Percentiles rank a stretch among this genome's conserved stretches.
Conservation (phyloP, 2,329 filamentous ascomycete species). For the Diaporthe ilicicola region DNA sequence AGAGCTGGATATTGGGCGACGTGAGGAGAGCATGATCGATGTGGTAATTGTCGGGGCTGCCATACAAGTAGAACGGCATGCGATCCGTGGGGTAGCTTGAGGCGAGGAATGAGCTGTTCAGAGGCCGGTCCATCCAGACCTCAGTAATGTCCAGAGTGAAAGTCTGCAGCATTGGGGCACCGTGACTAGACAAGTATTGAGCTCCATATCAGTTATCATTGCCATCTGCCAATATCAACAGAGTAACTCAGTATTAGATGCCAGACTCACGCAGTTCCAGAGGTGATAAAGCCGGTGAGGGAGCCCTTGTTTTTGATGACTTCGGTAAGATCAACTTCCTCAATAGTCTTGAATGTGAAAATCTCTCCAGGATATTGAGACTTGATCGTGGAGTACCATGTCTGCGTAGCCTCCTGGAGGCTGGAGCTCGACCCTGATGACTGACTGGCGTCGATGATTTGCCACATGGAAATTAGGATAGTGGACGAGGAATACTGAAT, state of each 20-base stretch:
- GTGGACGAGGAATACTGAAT: constrained; percentile 45
- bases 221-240: background rate
- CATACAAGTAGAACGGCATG: constrained; percentile 57
- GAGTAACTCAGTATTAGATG: no score
- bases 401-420: constrained; percentile 28
- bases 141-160: background rate
- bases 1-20: constrained; percentile 47
- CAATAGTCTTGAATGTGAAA: constrained; percentile 9
- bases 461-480: constrained; percentile 50
- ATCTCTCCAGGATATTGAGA: constrained; percentile 37
- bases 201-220: background rate
- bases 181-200: background rate
- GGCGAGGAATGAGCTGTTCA: constrained; percentile 47
- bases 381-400: constrained; percentile 42
- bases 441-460: constrained; percentile 50
- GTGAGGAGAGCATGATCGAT: constrained; percentile 54
- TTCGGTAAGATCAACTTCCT: constrained; percentile 36
- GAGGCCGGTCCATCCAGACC: constrained; percentile 39
- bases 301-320: constrained; percentile 36
- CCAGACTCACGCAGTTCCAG: background rate
- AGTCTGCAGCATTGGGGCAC: background rate
- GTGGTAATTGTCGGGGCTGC: constrained; percentile 44
- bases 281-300: background rate
- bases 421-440: constrained; percentile 42
- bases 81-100: constrained; percentile 44